Conservation (phyloP, 2,329 filamentous ascomycete species). For the Calonectria hongkongensis region DNA sequence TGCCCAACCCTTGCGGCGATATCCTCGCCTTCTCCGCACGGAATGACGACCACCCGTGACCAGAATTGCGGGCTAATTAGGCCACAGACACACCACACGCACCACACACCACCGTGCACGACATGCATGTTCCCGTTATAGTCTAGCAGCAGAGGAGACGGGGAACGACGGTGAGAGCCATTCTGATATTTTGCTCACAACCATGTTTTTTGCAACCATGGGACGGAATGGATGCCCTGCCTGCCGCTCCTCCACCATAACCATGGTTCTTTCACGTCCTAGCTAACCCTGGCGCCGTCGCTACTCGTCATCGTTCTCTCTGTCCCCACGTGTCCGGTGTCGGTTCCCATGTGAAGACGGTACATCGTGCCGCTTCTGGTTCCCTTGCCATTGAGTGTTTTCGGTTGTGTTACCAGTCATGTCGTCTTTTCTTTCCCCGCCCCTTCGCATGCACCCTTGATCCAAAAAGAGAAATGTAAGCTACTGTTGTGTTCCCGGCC, state of each 20-base stretch:
- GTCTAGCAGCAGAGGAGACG: slow-evolving; percentile 1
- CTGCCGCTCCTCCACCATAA: background rate
- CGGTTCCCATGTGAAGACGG: background rate
- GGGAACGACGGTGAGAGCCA: slow-evolving; percentile 31
- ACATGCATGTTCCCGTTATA: slow-evolving; percentile 1
- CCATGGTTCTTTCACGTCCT: background rate
- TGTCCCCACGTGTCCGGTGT: background rate
- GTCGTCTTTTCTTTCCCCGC: background rate
- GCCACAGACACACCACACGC: background rate
- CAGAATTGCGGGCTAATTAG: slow-evolving; percentile 32
- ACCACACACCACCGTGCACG: background rate
- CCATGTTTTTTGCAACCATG: background rate
- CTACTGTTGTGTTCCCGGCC: background rate
- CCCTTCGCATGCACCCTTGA: slow-evolving; percentile 1
- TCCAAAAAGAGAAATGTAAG: slow-evolving; percentile 10
- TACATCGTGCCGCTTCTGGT: background rate
- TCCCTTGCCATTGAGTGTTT: background rate
- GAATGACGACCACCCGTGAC: slow-evolving; percentile 5
- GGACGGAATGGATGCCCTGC: background rate
- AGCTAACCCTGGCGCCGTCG: background rate
- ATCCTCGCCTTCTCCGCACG: slow-evolving; percentile 8
- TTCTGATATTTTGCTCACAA: slow-evolving; percentile 4
- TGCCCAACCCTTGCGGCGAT: background rate
- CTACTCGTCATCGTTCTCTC: background rate
- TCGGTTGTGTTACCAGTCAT: slow-evolving; percentile 2